phyloP scores from a whole-genome alignment of 23 red algal species.

The Gracilariopsis chorda region DNA sequence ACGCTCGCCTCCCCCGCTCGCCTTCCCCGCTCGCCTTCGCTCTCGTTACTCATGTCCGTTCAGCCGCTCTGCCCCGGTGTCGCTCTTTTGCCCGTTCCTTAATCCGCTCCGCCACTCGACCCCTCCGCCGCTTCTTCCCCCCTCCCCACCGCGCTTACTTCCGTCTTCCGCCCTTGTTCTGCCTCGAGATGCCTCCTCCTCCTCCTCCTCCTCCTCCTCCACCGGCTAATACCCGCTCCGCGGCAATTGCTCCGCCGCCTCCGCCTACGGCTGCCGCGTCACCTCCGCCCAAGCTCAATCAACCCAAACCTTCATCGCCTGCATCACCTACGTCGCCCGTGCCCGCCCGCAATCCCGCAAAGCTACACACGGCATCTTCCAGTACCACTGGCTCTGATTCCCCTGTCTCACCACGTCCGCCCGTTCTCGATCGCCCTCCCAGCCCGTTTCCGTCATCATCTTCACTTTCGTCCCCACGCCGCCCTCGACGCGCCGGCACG shows the following conservation, averaged over 20 bases:
- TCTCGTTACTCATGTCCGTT: constrained; percentile 1
- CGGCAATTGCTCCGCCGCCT: not conserved
- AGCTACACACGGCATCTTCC: not conserved
- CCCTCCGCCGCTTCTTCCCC: not conserved
- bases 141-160: not conserved
- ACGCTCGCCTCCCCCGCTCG: not conserved
- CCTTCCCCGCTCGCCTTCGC: not conserved
- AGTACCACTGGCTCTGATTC: not conserved
- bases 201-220: not conserved
- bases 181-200: not conserved
- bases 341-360: not conserved
- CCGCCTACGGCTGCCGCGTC: not conserved
- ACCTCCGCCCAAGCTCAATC: not conserved
- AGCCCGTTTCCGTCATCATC: not conserved
- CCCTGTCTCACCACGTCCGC: not conserved
- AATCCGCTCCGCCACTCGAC: not conserved
- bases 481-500: constrained; percentile 49
- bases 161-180: not conserved
- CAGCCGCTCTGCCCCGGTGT: not conserved
- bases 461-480: constrained; percentile 36
- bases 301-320: not conserved
- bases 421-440: constrained; percentile 5
- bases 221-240: not conserved
- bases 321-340: not conserved
- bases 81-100: not conserved